Conservation (phyloP, 2,329 filamentous ascomycete genomes). For the Piedraia hortae region DNA sequence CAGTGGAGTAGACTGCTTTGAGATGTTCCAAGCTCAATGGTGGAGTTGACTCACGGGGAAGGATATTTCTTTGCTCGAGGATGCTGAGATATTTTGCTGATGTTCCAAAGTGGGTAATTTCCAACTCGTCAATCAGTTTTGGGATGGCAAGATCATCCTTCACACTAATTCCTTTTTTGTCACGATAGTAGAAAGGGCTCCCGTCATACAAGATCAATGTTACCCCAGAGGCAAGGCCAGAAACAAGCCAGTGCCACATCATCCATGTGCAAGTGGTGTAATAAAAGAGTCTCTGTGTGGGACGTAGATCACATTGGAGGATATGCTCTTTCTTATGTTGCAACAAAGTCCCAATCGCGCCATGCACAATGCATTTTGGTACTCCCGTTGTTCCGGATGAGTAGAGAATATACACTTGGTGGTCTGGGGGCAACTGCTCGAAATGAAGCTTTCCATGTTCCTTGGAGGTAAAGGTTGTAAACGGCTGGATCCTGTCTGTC, state of each 20-base stretch:
- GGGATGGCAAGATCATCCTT: slow-evolving; percentile 60
- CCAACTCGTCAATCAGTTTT: slow-evolving; percentile 48
- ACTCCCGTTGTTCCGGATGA: slow-evolving; percentile 67
- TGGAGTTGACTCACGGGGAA: slow-evolving; percentile 28
- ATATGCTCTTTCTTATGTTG: slow-evolving; percentile 95
- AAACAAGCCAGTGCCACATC: slow-evolving; percentile 98
- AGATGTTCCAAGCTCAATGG: slow-evolving; percentile 32
- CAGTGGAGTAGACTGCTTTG: slow-evolving; percentile 77
- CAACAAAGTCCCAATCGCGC: slow-evolving; percentile 62
- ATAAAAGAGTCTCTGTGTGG: slow-evolving; percentile 55
- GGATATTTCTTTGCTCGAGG: slow-evolving; percentile 50
- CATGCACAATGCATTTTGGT: slow-evolving; percentile 88
- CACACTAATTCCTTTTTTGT: slow-evolving; percentile 21
- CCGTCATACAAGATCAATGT: slow-evolving; percentile 78
- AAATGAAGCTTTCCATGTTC: slow-evolving; percentile 21
- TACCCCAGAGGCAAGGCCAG: slow-evolving; percentile 54
- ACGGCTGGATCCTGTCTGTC: slow-evolving; percentile 1
- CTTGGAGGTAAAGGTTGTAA: slow-evolving; percentile 16
- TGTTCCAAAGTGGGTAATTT: slow-evolving; percentile 82
- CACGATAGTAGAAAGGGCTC: slow-evolving; percentile 41
- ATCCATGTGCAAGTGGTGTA: slow-evolving; percentile 95
- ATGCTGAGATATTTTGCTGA: slow-evolving; percentile 81
- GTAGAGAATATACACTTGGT: slow-evolving; percentile 83
- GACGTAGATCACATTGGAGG: slow-evolving; percentile 55
- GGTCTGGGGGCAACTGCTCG: slow-evolving; percentile 52